These are phyloP conservation scores for Miscanthus sacchariflorus DNA, from an alignment of 202 grass and related monocot species.

Conservation along the genomic window DNA sequence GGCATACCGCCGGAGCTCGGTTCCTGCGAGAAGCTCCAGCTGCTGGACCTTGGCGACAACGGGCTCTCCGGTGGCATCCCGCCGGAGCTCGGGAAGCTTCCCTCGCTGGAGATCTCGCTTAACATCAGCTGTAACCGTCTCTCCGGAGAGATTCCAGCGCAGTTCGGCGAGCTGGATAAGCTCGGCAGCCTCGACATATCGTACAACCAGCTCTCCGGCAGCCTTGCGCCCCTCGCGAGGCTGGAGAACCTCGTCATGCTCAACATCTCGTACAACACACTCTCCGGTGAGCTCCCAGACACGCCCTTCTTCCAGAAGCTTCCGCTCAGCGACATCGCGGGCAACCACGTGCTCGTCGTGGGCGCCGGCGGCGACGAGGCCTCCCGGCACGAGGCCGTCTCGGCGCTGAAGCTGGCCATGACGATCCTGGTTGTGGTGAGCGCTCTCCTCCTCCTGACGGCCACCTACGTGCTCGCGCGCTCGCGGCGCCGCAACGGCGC, in stretches of 20 bases:
- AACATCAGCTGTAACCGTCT: constrained; percentile 93
- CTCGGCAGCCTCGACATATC: constrained; percentile 84
- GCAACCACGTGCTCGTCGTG: constrained; percentile 76
- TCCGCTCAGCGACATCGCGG: constrained; percentile 76
- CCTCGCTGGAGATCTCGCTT: constrained; percentile 79
- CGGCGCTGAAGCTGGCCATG: constrained; percentile 81
- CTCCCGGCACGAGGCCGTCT: constrained; percentile 50
- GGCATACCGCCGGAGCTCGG: constrained; percentile 67
- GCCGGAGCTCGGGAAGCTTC: constrained; percentile 70
- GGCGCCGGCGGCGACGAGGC: constrained; percentile 43
- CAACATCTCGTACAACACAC: constrained; percentile 85
- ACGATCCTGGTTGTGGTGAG: constrained; percentile 70
- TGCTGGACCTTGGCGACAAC: constrained; percentile 83
- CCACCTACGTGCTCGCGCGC: constrained; percentile 64
- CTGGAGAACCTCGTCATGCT: constrained; percentile 88
- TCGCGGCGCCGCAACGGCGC: constrained; percentile 45
- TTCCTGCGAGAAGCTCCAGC: constrained; percentile 84
- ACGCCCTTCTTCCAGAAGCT: constrained; percentile 91
- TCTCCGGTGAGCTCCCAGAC: constrained; percentile 83
- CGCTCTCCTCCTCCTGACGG: constrained; percentile 59
- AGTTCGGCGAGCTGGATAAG: constrained; percentile 69
- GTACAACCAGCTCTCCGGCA: constrained; percentile 79
- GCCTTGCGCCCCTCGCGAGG: constrained; percentile 57
- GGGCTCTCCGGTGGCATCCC: constrained; percentile 76
- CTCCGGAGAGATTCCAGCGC: constrained; percentile 69